Evolutionary conservation across 2,329 filamentous ascomycete genomes (phyloP), one percentile per base, ranked within the genome.

Genomic region (Cladophialophora bantiana): DNA sequence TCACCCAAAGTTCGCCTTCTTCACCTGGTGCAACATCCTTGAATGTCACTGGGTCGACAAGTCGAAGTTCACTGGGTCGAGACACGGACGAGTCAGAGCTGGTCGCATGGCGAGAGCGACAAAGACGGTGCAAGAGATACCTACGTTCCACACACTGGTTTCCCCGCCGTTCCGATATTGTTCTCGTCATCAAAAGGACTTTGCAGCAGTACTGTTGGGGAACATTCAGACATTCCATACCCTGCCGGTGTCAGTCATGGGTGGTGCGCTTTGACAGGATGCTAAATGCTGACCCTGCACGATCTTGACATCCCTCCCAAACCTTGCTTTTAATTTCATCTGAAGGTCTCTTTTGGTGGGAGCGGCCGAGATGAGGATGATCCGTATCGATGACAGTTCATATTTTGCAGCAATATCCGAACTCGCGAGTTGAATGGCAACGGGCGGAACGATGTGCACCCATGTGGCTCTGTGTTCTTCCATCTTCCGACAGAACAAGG

Each of bases 1-100:
- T 88, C 63, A 94, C 83, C 83, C 91, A 91, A 0, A 88, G 78
- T 72, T 88, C 85, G 10, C 85, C 85, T 52, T 67, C 65, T 57
- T 64, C 61, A 7, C 65, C 65, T 18, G 34, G 40, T 9, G 65
- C 42, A 52, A 67, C 65, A 42, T 69, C 67, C 36, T 64, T 59
- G 32, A 65, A 40, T 2, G 57, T 64, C 5, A 67, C 67, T 1
- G 65, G 67, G 26, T 69, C 65, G 18, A 67, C 61, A 2, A 64
- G 42, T 9, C 65, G 65, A 35, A 64, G 53, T 35, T 67, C 65
- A 6, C 65, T 67, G 36, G 26, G 32, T 32, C 12, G 10, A 45
- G 42, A 18, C 38, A 7, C 2, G 42, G 6, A 40, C 32, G 15
- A 34, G 31, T 18, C 18, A 15, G 48, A 13, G 13, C 42, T 10